Base-by-base conservation (phyloP, 305 asterid genomes). In the Fraxinus greggii region DNA sequence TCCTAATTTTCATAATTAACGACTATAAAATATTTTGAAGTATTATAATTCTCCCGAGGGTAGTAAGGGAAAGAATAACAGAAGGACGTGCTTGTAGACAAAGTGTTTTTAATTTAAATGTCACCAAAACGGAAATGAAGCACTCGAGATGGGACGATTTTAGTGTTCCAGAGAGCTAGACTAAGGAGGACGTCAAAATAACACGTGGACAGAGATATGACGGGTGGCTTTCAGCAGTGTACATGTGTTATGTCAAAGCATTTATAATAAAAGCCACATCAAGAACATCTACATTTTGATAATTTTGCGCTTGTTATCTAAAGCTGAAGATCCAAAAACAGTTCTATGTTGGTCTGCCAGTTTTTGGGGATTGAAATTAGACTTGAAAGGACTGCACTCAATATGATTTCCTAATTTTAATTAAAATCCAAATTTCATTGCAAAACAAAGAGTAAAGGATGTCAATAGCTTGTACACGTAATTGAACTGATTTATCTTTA, bases 361-460 rank as follows among this genome's bases (percentile, higher is more conserved):
- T 6, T 45, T 69, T 4, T 29, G 19, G 26, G 69, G 69, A 59
- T 79, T 69, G 74, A 36, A 82, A 82, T 72, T 51, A 48, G 74
- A 54, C 74, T 26, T 21, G 29, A 24, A 17, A 24, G 26, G 59
- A 51, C 59, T 7, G 61, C 74, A 77, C 40, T 23, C 61, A n/a
- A 38, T 75, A 26, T 51, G 72, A 36, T 84, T 19, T 38, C 69
- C 69, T 23, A 76, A 5, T 36, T 40, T 56, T 79, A 24, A 45
- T 28, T 33, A 67, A 51, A 75, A 7, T 76, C 8, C 8, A 48
- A 61, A 75, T 26, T 38, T 35, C 26, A 70, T 51, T 54, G 29
- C 29, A 23, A 26, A 35, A 32, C 75, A 59, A 26, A 74, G 21
- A 31, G 36, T 51, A 29, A 35, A 32, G 61, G 74, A 19, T 31